Base-by-base conservation (phyloP, 768 basidiomycete genomes). In the Leccinum subgranulosum region DNA sequence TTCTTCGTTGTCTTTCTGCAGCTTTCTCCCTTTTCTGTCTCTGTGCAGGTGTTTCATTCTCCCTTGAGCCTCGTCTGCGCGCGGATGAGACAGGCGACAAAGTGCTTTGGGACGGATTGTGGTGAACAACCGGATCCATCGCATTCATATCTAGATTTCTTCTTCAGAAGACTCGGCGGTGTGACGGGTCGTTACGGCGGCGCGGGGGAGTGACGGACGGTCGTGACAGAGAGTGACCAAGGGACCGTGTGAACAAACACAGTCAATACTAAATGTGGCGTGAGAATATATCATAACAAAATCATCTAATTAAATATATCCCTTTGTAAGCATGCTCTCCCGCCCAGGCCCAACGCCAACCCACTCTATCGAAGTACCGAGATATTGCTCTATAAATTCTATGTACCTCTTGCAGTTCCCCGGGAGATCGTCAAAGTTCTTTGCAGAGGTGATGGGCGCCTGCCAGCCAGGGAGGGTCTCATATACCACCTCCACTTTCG, bases 381-480 rank as follows among this genome's bases (percentile, higher is more conserved):
- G 71, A 69, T 78, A 87, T 19, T 81, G 66, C 72, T 98, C 95
- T 60, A 98, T 90, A 70, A 89, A 98, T 58, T 82, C 81, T 53
- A 98, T 77, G 71, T 98, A 99, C 65, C 79, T 82, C 77, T 81
- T 85, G 78, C 93, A 95, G 59, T 90, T 88, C 43, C 83, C 83
- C 0, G 97, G 97, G 6, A 99, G 78, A 10, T 80, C 86, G 10
- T 86, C 85, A 69, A 86, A 96, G 49, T 77, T 77, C 41, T 71
- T 84, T 60, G 77, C 74, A 0, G 81, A 69, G 49, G 81, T 81
- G 68, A 98, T 98, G 41, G 86, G 81, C 10, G 80, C 73, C 70
- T 94, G 79, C 97, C 97, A 99, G 19, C 97, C 97, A 4, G 94
- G 89, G 0, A 99, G 76, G 4, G 90, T 94, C 55, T 85, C 84